A percentile compares a stretch with the other conserved stretches of the same genome.
phyloP scores from a whole-genome alignment of 192 early-diverging fungal genomes.

The Coemansia sp. region DNA sequence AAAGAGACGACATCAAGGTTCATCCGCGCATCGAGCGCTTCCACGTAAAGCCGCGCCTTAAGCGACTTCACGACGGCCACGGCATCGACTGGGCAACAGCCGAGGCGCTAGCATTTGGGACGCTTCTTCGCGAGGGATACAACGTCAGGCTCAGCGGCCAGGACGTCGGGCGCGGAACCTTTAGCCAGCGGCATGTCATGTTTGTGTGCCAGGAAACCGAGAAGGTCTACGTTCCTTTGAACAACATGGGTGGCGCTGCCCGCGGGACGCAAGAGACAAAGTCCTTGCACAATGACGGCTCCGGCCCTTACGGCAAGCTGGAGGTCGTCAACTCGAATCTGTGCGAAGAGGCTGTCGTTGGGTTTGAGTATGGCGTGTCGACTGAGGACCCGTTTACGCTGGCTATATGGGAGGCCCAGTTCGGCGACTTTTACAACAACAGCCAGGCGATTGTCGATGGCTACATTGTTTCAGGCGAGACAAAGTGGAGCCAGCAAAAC shows the following conservation, averaged over 20 bases:
- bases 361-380: conserved; percentile 93
- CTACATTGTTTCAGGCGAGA: conserved; percentile 80
- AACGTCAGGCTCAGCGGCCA: conserved; percentile 93
- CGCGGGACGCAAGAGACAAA: conserved; percentile 22
- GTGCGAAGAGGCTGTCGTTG: conserved; percentile 90
- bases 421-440: conserved; percentile 98
- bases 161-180: conserved; percentile 96
- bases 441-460: conserved; percentile 96
- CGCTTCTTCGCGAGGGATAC: conserved; percentile 76
- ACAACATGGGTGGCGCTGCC: conserved; percentile 55
- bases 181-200: conserved; percentile 97
- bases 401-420: conserved; percentile 98
- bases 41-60: conserved; percentile 81
- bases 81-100: conserved; percentile 94
- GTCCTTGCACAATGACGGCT: not conserved
- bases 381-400: conserved; percentile 85
- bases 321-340: conserved; percentile 91
- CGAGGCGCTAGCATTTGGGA: conserved; percentile 90
- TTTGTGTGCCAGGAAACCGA: conserved; percentile 90
- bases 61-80: conserved; percentile 66
- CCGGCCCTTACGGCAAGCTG: conserved; percentile 51
- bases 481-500: conserved; percentile 92
- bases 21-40: conserved; percentile 88
- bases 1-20: conserved; percentile 59
- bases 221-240: conserved; percentile 77